Evolutionary conservation across 371 early-diverging fungal genomes (phyloP), one percentile per base, ranked within the genome.

Genomic region (Rhizopus stolonifer): DNA sequence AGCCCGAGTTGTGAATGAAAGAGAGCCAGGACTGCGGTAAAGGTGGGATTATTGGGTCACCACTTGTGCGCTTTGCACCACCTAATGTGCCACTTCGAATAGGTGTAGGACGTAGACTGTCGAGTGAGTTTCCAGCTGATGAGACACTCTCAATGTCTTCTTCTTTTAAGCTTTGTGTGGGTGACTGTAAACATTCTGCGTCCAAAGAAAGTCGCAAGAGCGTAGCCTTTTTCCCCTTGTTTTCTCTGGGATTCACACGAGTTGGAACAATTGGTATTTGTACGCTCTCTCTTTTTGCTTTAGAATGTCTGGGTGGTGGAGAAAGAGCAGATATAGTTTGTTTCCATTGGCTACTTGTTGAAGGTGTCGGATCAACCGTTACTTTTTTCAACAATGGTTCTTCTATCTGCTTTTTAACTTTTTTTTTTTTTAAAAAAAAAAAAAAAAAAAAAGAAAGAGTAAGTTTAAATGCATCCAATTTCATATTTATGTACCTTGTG

Each of bases 131-230:
- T 14, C 29, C 44, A 31, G 45, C 36, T 38, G 49, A 52, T 48
- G 34, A 48, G 13, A 25, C 43, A 15, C 21, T 54, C 32, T 23
- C 33, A 11, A 43, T 25, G 21, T 56, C 51, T 19, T 61, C 60
- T 18, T 38, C 21, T 31, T 32, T 11, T n/a, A 42, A 9, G 6
- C 46, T 45, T 24, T 58, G 36, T 14, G 36, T 52, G 34, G 53
- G 42, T 4, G 44, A 47, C 15, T 15, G 33, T 38, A 52, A 26
- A 26, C 64, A 56, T 14, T 73, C 74, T 3, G 67, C 64, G 13
- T 73, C 74, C 13, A 73, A 25, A 21, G 74, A 73, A 9, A 73
- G 46, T 0, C 74, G 62, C 14, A 70, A 36, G 5, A 69, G 53
- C 8, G 56, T 58, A 1, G 69, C 44, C 22, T 62, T 52, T 18